Evolutionary conservation across 2,329 filamentous ascomycete genomes (phyloP).

Genomic region (Nothophaeocryptopus gaeumannii): DNA sequence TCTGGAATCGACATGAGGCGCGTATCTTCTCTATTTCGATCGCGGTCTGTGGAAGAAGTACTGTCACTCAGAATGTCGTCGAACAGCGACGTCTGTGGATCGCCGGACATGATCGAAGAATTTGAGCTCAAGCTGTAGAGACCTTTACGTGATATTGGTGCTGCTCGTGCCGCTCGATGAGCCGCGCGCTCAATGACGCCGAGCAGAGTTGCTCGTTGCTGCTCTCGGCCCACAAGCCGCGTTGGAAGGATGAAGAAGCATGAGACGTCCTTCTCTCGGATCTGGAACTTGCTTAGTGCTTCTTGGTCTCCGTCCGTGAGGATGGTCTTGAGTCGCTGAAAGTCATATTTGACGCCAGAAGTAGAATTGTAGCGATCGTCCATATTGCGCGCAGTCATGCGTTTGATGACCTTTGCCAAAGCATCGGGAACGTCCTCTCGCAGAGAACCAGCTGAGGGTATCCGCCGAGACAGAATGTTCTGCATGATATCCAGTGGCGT

Average conservation of each 20-base stretch:
- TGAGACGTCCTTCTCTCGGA: constrained; percentile 82
- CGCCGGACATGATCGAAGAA: constrained; percentile 33
- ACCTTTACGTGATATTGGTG: constrained; percentile 38
- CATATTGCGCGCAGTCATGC: constrained; percentile 86
- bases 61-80: constrained; percentile 50
- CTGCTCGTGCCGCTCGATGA: constrained; percentile 53
- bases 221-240: constrained; percentile 73
- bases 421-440: constrained; percentile 82
- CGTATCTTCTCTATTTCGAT: constrained; percentile 47
- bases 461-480: constrained; percentile 74
- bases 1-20: constrained; percentile 38
- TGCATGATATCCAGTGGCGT: constrained; percentile 88
- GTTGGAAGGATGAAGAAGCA: constrained; percentile 87
- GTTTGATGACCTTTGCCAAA: constrained; percentile 78
- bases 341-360: constrained; percentile 78
- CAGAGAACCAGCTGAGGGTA: constrained; percentile 72
- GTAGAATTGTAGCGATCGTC: constrained; percentile 86
- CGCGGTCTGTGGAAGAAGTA: constrained; percentile 46
- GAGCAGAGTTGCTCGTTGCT: constrained; percentile 68
- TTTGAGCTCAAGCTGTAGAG: constrained; percentile 52
- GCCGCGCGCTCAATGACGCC: constrained; percentile 74
- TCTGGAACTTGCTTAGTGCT: constrained; percentile 68
- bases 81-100: constrained; percentile 27
- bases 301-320: constrained; percentile 71
- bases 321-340: constrained; percentile 70